These are phyloP conservation scores for Rhododendron molle DNA, from an alignment of 148 eudicot species.

Conservation along the genomic window DNA sequence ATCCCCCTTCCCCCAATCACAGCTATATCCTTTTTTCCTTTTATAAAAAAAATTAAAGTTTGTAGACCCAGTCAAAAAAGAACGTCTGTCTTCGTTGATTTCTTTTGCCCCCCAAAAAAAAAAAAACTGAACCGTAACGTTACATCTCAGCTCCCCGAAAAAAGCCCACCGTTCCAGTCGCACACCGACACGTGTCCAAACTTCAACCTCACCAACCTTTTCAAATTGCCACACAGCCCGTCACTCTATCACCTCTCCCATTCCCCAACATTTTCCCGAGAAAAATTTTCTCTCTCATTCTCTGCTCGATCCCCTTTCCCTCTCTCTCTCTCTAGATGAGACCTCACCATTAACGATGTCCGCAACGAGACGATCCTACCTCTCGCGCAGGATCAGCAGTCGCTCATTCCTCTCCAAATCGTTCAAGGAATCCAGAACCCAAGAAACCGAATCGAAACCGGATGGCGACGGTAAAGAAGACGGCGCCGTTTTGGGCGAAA, in stretches of 20 bases:
- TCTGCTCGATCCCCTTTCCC: neutral
- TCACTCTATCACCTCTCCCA: neutral
- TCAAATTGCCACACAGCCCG: neutral
- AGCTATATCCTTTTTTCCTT: neutral
- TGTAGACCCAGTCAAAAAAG: neutral
- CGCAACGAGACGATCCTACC: conserved; percentile 40
- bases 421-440: conserved; percentile 20
- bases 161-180: neutral
- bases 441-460: neutral
- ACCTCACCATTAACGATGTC: conserved; percentile 35
- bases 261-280: neutral
- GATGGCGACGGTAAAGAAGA: neutral
- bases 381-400: conserved; percentile 44
- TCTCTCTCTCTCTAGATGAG: conserved; percentile 27
- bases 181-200: neutral
- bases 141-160: too few relatives aligned
- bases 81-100: neutral
- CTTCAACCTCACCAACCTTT: neutral
- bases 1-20: too few relatives aligned
- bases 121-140: neutral
- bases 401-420: conserved; percentile 60
- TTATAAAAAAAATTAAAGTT: too few relatives aligned
- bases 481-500: neutral
- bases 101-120: too few relatives aligned
- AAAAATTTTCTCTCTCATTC: neutral